Evolutionary conservation across 495 filamentous ascomycete genomes (phyloP).

Genomic region (Cercophora sp.): DNA sequence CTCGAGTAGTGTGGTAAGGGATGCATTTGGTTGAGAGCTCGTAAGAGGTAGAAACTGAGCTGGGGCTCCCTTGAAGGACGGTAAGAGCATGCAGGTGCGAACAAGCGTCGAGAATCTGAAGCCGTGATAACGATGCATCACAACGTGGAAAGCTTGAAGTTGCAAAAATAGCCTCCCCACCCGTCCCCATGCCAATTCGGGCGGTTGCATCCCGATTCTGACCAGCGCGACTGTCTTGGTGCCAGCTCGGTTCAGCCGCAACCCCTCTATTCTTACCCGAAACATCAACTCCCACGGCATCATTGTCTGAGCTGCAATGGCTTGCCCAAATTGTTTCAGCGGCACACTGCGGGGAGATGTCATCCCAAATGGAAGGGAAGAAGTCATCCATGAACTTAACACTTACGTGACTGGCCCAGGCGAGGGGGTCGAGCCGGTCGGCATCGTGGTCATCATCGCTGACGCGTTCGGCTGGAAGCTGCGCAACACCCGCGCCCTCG

Average conservation of each 20-base stretch:
- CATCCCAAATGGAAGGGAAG: conserved; percentile 24
- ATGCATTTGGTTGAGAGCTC: neutral
- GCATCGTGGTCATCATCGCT: conserved; percentile 51
- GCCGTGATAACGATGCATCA: too few relatives aligned
- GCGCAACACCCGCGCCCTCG: conserved; percentile 49
- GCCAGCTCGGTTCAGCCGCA: too few relatives aligned
- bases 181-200: too few relatives aligned
- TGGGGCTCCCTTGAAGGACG: too few relatives aligned
- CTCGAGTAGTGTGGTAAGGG: conserved; percentile 2
- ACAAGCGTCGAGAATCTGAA: too few relatives aligned
- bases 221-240: too few relatives aligned
- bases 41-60: neutral
- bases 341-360: conserved; percentile 28
- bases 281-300: neutral
- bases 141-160: too few relatives aligned
- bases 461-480: conserved; percentile 59
- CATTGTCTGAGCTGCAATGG: neutral
- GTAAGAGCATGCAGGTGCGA: too few relatives aligned
- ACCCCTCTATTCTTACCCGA: neutral
- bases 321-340: conserved; percentile 27
- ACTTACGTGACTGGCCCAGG: conserved; percentile 45
- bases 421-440: conserved; percentile 32
- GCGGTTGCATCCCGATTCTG: too few relatives aligned
- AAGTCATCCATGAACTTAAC: conserved; percentile 43
- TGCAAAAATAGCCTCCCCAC: too few relatives aligned